Evolutionary conservation across 2,329 filamentous ascomycete species (phyloP), one percentile per base, ranked within the genome.

Genomic region (Verticillium klebahnii): DNA sequence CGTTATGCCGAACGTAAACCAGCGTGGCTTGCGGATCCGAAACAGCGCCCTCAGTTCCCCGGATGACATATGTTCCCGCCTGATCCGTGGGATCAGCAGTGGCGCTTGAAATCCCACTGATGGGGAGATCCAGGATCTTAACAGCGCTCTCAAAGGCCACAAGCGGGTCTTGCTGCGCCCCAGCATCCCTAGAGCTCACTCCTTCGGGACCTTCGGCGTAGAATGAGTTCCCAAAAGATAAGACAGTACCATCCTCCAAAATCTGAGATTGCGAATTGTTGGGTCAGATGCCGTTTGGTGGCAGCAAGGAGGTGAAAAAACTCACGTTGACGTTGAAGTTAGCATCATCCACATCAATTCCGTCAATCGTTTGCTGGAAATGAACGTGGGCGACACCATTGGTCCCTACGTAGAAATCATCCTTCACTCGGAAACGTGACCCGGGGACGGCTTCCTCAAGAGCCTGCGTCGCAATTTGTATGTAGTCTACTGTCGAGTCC

Each of bases 251-350:
- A 64, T 84, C 77, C 29, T 72, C 69, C 50, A 71, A 79, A 64
- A 83, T 73, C 80, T 82, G 54, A 40, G 40, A 34, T 63, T 2
- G 50, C 19, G 34, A 7, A 34, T 7, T 57, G 56, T 7, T 56
- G 56, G 17, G n/a, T 68, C 64, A 59, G 57, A 31, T 55, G 5
- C 6, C 63, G 37, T 29, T 29, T 2, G 29, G 58, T 15, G 34
- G 8, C 25, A 19, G 1, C 25, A 37, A 5, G 29, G 45, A 17
- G n/a, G 1, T 37, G 57, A 50, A 17, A 12, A 29, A n/a, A 73
- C 79, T 73, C 67, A 83, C 80, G 63, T 85, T 84, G 60, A 84
- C 79, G 63, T 83, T 83, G 69, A 83, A 82, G 68, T 82, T 79
- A 3, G 80, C 79, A 67, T 84, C 84, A 67, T 84, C 82, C 61